Conservation (phyloP, 2,329 filamentous ascomycete genomes). For the Colletotrichum ledebouriae region DNA sequence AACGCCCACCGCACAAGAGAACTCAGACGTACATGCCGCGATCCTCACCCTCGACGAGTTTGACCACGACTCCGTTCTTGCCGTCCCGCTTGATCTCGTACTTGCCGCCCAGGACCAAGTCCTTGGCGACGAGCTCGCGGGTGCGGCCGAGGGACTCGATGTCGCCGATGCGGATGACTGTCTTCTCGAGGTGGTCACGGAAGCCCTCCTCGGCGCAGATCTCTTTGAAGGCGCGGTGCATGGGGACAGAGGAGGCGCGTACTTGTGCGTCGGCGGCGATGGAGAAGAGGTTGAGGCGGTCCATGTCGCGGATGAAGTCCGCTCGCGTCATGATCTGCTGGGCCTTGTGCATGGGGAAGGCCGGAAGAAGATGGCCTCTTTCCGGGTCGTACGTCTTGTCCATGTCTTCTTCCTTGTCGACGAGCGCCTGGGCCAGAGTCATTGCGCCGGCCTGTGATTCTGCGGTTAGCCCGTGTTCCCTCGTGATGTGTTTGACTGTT, state of each 20-base stretch:
- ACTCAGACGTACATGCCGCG: slow-evolving; percentile 24
- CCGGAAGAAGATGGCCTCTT: slow-evolving; percentile 39
- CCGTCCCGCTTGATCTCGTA: slow-evolving; percentile 72
- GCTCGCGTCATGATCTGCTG: slow-evolving; percentile 95
- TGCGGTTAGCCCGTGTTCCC: too few relatives aligned
- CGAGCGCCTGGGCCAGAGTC: slow-evolving; percentile 90
- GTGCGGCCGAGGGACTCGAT: slow-evolving; percentile 95
- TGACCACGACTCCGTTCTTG: slow-evolving; percentile 57
- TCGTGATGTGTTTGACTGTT: too few relatives aligned
- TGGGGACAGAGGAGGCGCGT: slow-evolving; percentile 92
- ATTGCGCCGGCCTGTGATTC: slow-evolving; percentile 82
- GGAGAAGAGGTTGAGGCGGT: slow-evolving; percentile 94
- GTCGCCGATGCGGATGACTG: slow-evolving; percentile 79
- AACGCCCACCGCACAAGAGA: not conserved
- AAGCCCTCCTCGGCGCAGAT: slow-evolving; percentile 77
- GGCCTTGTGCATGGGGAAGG: slow-evolving; percentile 78
- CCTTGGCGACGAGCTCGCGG: slow-evolving; percentile 95
- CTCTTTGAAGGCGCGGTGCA: slow-evolving; percentile 91
- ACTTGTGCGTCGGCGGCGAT: slow-evolving; percentile 91
- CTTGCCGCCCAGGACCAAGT: slow-evolving; percentile 86
- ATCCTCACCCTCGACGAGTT: slow-evolving; percentile 59
- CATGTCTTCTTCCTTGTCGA: slow-evolving; percentile 80
- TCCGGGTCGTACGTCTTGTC: slow-evolving; percentile 36
- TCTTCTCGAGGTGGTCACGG: slow-evolving; percentile 65
- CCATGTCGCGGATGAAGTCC: slow-evolving; percentile 93